Conservation (phyloP, 2,329 filamentous ascomycete genomes). For the Stylonectria norvegica region DNA sequence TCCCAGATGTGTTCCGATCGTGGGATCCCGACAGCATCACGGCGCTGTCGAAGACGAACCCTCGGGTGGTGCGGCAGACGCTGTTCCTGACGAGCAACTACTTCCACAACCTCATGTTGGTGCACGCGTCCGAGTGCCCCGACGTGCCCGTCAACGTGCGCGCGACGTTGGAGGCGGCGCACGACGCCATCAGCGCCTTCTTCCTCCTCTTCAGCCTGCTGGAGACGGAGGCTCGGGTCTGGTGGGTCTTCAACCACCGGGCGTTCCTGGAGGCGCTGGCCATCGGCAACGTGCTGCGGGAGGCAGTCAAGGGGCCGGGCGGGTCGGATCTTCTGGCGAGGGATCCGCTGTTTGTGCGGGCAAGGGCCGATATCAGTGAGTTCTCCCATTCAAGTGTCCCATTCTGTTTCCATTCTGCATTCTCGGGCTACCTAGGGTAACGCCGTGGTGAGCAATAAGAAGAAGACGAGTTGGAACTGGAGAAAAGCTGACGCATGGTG, state of each 20-base stretch:
- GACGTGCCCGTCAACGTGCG: constrained; percentile 64
- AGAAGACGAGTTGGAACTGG: no score
- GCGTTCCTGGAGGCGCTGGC: constrained; percentile 74
- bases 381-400: background rate
- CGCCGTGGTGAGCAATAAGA: no score
- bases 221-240: constrained; percentile 69
- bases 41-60: constrained; percentile 55
- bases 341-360: constrained; percentile 59
- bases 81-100: constrained; percentile 79
- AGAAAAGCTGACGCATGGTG: constrained; percentile 10
- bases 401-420: no score
- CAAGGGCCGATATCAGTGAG: constrained; percentile 59
- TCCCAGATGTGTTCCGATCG: constrained; percentile 66
- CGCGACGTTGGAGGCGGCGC: constrained; percentile 69
- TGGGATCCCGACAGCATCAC: constrained; percentile 61
- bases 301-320: constrained; percentile 45
- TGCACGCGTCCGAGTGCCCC: constrained; percentile 67
- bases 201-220: constrained; percentile 70
- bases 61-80: constrained; percentile 68
- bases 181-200: constrained; percentile 70
- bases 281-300: constrained; percentile 58
- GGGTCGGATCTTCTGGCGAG: constrained; percentile 45
- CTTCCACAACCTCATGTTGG: constrained; percentile 77
- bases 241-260: constrained; percentile 82
- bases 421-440: no score